Conservation (phyloP, 2,329 filamentous ascomycete genomes). For the Fusarium haematococcum region DNA sequence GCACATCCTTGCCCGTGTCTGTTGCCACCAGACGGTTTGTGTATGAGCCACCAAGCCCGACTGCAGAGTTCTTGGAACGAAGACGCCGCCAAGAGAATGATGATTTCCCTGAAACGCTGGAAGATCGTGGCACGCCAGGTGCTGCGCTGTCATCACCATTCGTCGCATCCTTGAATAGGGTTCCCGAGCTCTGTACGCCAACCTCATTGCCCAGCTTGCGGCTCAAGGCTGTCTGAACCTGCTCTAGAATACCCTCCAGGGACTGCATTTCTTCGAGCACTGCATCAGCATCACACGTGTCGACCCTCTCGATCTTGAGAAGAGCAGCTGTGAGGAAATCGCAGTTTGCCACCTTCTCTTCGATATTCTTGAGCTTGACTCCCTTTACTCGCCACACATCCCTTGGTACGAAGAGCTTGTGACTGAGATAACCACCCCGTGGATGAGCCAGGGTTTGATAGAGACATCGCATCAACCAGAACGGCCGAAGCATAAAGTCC, state of each 20-base stretch:
- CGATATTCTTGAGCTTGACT: slow-evolving; percentile 89
- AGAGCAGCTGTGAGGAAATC: slow-evolving; percentile 91
- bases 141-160: slow-evolving; percentile 59
- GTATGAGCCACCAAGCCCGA: slow-evolving; percentile 66
- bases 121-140: slow-evolving; percentile 62
- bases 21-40: slow-evolving; percentile 40
- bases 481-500: slow-evolving; percentile 89
- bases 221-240: slow-evolving; percentile 79
- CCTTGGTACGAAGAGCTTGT: slow-evolving; percentile 89
- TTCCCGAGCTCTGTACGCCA: slow-evolving; percentile 79
- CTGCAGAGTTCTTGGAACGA: slow-evolving; percentile 86
- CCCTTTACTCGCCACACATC: slow-evolving; percentile 96
- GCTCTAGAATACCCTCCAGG: slow-evolving; percentile 86
- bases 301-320: slow-evolving; percentile 83
- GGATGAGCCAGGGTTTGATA: slow-evolving; percentile 94
- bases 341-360: slow-evolving; percentile 94
- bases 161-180: slow-evolving; percentile 79
- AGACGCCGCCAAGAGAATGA: slow-evolving; percentile 91
- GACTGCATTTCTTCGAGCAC: slow-evolving; percentile 94
- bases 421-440: slow-evolving; percentile 90
- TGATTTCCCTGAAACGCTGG: slow-evolving; percentile 75
- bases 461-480: slow-evolving; percentile 96
- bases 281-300: slow-evolving; percentile 91
- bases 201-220: slow-evolving; percentile 96
- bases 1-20: slow-evolving; percentile 50